Evolutionary conservation across 2,329 filamentous ascomycete genomes (phyloP).

Genomic region (Fusarium bactridioides): DNA sequence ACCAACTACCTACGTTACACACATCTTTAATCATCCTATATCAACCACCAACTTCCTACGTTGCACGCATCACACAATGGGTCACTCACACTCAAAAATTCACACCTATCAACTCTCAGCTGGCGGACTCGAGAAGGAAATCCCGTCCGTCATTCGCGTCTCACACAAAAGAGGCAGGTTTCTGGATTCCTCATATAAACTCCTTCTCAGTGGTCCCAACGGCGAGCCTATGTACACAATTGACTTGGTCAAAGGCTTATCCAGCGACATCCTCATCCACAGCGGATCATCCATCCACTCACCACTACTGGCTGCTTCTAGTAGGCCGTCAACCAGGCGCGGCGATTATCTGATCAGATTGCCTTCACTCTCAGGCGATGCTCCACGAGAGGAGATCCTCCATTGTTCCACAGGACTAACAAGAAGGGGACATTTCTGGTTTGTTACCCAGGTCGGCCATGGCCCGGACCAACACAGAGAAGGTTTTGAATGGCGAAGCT

Average conservation of each 20-base stretch:
- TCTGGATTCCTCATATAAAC: background rate
- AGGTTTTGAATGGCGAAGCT: constrained; percentile 38
- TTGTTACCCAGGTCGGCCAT: constrained; percentile 29
- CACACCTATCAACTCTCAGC: constrained; percentile 4
- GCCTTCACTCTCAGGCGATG: constrained; percentile 1
- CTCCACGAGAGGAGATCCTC: constrained; percentile 18
- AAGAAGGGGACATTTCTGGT: constrained; percentile 28
- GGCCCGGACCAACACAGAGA: constrained; percentile 16
- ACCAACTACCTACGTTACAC: background rate
- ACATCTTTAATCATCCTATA: background rate
- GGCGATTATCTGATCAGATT: constrained; percentile 26
- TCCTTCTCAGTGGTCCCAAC: constrained; percentile 21
- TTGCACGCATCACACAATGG: constrained; percentile 20
- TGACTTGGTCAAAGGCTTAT: constrained; percentile 10
- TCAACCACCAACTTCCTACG: background rate
- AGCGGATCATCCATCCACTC: constrained; percentile 16
- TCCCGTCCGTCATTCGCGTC: constrained; percentile 20
- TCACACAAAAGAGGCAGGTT: too few species aligned
- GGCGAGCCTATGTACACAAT: constrained; percentile 22
- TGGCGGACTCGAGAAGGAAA: background rate
- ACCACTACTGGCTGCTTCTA: constrained; percentile 9
- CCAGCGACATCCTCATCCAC: constrained; percentile 30
- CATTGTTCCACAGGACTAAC: constrained; percentile 8
- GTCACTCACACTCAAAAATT: constrained; percentile 28
- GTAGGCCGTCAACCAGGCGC: background rate